phyloP scores from a whole-genome alignment of 768 basidiomycete species.

The Hirschioporus abietinus region DNA sequence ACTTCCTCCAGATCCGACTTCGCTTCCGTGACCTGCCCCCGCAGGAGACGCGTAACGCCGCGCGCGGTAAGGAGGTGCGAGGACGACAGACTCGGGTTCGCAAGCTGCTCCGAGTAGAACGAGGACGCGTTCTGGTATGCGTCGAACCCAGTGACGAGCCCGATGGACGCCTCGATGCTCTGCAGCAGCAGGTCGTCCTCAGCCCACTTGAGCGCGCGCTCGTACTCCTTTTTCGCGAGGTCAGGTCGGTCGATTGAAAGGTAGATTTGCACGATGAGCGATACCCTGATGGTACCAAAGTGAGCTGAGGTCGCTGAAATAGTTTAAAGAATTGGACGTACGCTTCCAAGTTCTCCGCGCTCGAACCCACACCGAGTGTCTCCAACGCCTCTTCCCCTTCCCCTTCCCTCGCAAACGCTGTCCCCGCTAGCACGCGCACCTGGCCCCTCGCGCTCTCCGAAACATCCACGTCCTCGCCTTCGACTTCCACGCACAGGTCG shows the following conservation, averaged over 20 bases:
- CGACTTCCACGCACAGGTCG: conserved; percentile 82
- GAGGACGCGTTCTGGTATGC: conserved; percentile 47
- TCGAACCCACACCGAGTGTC: conserved; percentile 63
- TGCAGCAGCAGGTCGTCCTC: conserved; percentile 90
- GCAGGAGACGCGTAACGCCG: conserved; percentile 72
- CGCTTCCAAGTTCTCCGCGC: conserved; percentile 83
- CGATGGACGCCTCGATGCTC: conserved; percentile 80
- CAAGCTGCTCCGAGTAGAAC: conserved; percentile 82
- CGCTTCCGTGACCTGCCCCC: conserved; percentile 70
- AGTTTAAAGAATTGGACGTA: conserved; percentile 35
- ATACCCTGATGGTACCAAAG: conserved; percentile 46
- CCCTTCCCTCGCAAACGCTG: conserved; percentile 75
- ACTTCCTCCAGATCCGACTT: conserved; percentile 79
- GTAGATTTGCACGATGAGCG: conserved; percentile 79
- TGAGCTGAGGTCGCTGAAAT: conserved; percentile 7
- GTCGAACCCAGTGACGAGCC: conserved; percentile 70
- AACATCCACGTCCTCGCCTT: conserved; percentile 66
- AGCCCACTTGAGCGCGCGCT: conserved; percentile 76
- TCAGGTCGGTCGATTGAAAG: conserved; percentile 86
- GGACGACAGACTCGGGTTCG: conserved; percentile 71
- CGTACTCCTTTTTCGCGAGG: conserved; percentile 82
- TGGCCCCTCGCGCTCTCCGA: conserved; percentile 64
- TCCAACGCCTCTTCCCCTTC: conserved; percentile 92
- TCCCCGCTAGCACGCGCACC: conserved; percentile 80
- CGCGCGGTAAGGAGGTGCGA: conserved; percentile 74